Evolutionary conservation across 1,284 basidiomycete genomes (phyloP).

Genomic region (Moniliophthora roreri): DNA sequence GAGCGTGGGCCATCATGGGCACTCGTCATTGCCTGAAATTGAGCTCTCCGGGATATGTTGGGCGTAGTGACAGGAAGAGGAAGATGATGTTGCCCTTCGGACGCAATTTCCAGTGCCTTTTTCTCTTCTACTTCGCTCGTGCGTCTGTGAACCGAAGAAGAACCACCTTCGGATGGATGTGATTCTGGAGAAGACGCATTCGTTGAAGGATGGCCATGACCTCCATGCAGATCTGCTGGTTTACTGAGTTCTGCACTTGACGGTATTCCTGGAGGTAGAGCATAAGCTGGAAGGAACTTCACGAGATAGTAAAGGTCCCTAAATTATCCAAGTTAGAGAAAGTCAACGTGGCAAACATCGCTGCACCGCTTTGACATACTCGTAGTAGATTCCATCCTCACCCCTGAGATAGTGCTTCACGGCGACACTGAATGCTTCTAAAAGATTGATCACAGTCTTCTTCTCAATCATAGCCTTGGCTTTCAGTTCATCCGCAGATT

Average conservation of each 20-base stretch:
- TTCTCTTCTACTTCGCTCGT: conserved; percentile 2
- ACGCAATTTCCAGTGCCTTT: conserved; percentile 7
- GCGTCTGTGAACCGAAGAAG: conserved; percentile 26
- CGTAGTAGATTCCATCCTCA: conserved; percentile 62
- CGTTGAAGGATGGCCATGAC: not conserved
- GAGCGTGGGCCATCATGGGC: not conserved
- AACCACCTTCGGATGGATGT: conserved; percentile 8
- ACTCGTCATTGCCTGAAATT: conserved; percentile 4
- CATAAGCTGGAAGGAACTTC: conserved; percentile 69
- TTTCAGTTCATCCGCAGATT: conserved; percentile 36
- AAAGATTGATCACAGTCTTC: conserved; percentile 60
- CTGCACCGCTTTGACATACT: conserved; percentile 29
- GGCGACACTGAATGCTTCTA: conserved; percentile 52
- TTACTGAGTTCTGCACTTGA: conserved; percentile 37
- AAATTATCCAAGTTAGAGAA: too few species aligned
- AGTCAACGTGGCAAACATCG: conserved; percentile 7
- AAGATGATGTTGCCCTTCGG: conserved; percentile 31
- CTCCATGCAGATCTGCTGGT: conserved; percentile 4
- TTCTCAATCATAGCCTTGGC: conserved; percentile 65
- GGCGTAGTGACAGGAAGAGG: conserved; percentile 26
- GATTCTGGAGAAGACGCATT: conserved; percentile 12
- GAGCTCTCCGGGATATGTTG: conserved; percentile 9
- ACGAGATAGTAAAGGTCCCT: conserved; percentile 66
- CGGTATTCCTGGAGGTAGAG: conserved; percentile 55
- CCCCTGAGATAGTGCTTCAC: conserved; percentile 60